phyloP scores from a whole-genome alignment of 1,284 basidiomycete species.

The Ganoderma leucocontextum region DNA sequence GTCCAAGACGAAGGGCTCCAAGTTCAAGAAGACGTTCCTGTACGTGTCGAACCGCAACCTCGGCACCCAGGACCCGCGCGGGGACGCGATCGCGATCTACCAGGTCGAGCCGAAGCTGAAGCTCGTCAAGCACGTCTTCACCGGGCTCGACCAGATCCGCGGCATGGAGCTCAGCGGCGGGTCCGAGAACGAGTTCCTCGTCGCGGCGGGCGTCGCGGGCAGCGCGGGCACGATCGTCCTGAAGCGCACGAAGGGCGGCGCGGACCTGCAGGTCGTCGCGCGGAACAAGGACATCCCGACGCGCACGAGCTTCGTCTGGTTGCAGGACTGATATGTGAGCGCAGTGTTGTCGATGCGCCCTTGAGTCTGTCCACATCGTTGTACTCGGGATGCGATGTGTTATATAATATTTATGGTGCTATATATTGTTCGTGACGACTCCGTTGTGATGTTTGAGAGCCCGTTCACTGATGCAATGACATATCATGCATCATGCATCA shows the following conservation, averaged over 20 bases:
- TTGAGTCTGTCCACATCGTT: background rate
- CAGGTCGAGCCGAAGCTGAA: constrained; percentile 36
- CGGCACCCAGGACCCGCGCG: constrained; percentile 42
- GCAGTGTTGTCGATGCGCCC: background rate
- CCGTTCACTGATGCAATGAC: background rate
- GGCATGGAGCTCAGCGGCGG: constrained; percentile 66
- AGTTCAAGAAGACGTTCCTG: constrained; percentile 44
- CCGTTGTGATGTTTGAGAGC: background rate
- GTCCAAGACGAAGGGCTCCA: constrained; percentile 23
- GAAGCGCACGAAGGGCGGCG: constrained; percentile 61
- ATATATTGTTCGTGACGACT: background rate
- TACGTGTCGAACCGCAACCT: constrained; percentile 52
- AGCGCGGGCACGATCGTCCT: constrained; percentile 63
- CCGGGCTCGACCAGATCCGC: constrained; percentile 67
- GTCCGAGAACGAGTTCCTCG: constrained; percentile 58
- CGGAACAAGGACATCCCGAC: constrained; percentile 60
- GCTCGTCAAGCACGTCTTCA: constrained; percentile 63
- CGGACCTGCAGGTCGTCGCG: constrained; percentile 59
- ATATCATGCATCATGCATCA: no score
- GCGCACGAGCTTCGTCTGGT: constrained; percentile 61
- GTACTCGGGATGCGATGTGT: background rate
- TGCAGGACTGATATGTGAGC: constrained; percentile 20
- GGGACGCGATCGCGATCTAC: constrained; percentile 49
- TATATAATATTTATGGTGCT: constrained; percentile 1
- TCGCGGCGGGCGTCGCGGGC: constrained; percentile 60